These are phyloP conservation scores for Trichopus zeylanicus DNA, from an alignment of 116 monocot species.

Conservation along the genomic window DNA sequence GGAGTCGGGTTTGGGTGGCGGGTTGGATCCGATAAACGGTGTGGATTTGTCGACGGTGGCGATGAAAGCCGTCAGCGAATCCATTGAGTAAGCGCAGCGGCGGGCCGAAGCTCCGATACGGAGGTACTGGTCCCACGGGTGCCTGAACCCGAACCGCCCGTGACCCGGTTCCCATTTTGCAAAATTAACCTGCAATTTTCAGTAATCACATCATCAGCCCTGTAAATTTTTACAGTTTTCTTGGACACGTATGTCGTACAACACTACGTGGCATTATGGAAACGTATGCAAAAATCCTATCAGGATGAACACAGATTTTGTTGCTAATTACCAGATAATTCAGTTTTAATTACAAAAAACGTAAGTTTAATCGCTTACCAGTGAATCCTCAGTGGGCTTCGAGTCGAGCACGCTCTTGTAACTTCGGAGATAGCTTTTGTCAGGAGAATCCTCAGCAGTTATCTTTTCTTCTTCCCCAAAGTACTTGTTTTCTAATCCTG, in stretches of 20 bases:
- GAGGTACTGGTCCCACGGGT: slow-evolving; percentile 39
- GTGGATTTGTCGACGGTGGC: not conserved
- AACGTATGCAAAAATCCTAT: too few relatives aligned
- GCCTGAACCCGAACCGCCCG: slow-evolving; percentile 19
- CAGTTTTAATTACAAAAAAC: too few relatives aligned
- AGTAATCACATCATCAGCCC: not conserved
- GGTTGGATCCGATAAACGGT: not conserved
- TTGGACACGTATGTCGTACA: too few relatives aligned
- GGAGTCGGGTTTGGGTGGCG: slow-evolving; percentile 3
- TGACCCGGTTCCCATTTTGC: slow-evolving; percentile 44
- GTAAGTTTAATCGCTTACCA: slow-evolving; percentile 42
- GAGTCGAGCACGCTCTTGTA: slow-evolving; percentile 55
- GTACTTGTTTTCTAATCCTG: slow-evolving; percentile 31
- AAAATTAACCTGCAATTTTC: slow-evolving; percentile 24
- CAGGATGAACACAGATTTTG: too few relatives aligned
- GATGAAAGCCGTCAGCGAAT: slow-evolving; percentile 11
- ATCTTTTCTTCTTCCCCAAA: slow-evolving; percentile 18
- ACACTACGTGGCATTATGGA: too few relatives aligned
- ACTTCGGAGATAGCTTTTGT: slow-evolving; percentile 19
- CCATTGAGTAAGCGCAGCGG: slow-evolving; percentile 10
- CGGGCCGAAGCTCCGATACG: slow-evolving; percentile 19
- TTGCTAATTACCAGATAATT: too few relatives aligned
- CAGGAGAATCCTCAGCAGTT: not conserved
- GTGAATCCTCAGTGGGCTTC: slow-evolving; percentile 43
- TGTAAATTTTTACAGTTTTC: too few relatives aligned